A percentile compares a stretch with the other conserved stretches of the same genome.
These are phyloP conservation scores for Clavispora santaluciae DNA, from an alignment of 805 yeast genomes.

Conservation along the genomic window DNA sequence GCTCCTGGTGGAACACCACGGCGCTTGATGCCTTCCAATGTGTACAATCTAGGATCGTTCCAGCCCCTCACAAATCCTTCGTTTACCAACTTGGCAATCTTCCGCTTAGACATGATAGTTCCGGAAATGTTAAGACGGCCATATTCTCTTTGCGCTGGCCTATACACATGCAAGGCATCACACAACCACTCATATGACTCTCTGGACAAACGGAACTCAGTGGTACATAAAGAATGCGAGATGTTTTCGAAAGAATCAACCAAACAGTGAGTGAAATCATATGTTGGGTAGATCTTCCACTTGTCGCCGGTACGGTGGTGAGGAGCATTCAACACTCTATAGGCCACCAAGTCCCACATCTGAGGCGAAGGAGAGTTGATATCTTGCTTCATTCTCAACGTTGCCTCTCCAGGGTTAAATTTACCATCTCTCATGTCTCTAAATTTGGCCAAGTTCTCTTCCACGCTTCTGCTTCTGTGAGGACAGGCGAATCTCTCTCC, in stretches of 20 bases:
- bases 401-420: slow-evolving; percentile 87
- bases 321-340: slow-evolving; percentile 84
- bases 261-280: slow-evolving; percentile 98
- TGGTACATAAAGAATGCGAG: slow-evolving; percentile 92
- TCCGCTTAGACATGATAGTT: slow-evolving; percentile 90
- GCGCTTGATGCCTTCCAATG: slow-evolving; percentile 90
- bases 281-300: slow-evolving; percentile 98
- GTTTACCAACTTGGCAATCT: slow-evolving; percentile 87
- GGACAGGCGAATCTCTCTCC: slow-evolving; percentile 84
- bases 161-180: slow-evolving; percentile 88
- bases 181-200: slow-evolving; percentile 98
- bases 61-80: slow-evolving; percentile 84
- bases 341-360: slow-evolving; percentile 99
- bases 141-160: slow-evolving; percentile 98
- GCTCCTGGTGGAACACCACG: slow-evolving; percentile 99
- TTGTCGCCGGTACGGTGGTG: slow-evolving; percentile 96
- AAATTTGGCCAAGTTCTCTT: slow-evolving; percentile 74
- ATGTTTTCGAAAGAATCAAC: slow-evolving; percentile 97
- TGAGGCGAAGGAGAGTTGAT: slow-evolving; percentile 88
- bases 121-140: slow-evolving; percentile 96
- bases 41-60: slow-evolving; percentile 97
- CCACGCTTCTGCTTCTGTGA: slow-evolving; percentile 66
- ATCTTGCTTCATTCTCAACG: slow-evolving; percentile 95
- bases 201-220: slow-evolving; percentile 87
- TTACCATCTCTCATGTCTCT: slow-evolving; percentile 88